phyloP scores from a whole-genome alignment of 768 basidiomycete genomes.

The Leccinum broughii region DNA sequence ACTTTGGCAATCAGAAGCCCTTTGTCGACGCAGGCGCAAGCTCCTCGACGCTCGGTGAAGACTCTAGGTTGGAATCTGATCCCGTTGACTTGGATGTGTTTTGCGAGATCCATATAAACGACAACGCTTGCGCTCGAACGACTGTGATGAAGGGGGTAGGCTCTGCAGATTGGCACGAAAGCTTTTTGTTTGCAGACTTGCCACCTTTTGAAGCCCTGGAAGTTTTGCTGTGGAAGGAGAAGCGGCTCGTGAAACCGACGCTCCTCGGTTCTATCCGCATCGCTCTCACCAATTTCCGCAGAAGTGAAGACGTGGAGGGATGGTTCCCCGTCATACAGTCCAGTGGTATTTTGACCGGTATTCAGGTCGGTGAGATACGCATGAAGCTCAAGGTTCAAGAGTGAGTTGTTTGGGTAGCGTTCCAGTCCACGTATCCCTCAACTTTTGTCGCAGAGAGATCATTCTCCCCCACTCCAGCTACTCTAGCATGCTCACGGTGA shows the following conservation, averaged over 20 bases:
- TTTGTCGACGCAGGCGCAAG: constrained; percentile 29
- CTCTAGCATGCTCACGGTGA: constrained; percentile 56
- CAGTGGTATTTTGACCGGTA: constrained; percentile 46
- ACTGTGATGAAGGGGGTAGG: constrained; percentile 67
- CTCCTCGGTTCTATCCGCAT: constrained; percentile 64
- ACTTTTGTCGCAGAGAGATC: constrained; percentile 56
- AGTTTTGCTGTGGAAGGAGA: constrained; percentile 69
- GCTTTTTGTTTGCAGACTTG: constrained; percentile 69
- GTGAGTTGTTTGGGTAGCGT: constrained; percentile 39
- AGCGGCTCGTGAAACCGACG: constrained; percentile 55
- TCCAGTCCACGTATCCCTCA: constrained; percentile 9
- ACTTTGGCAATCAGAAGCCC: constrained; percentile 56
- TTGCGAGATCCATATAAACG: constrained; percentile 77
- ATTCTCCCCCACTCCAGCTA: constrained; percentile 72
- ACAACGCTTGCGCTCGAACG: constrained; percentile 68
- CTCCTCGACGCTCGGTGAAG: constrained; percentile 31
- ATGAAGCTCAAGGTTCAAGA: constrained; percentile 76
- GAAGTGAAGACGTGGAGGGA: constrained; percentile 75
- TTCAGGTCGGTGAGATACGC: constrained; percentile 74
- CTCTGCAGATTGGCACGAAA: constrained; percentile 82
- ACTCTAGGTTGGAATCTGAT: constrained; percentile 44
- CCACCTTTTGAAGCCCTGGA: constrained; percentile 76
- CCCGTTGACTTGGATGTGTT: constrained; percentile 68
- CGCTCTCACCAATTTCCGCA: constrained; percentile 66
- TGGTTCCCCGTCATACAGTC: constrained; percentile 77